Percentiles rank a stretch among this genome's conserved stretches.
Evolutionary conservation across 1,284 basidiomycete species (phyloP).

Genomic region (Leccinum insolens): DNA sequence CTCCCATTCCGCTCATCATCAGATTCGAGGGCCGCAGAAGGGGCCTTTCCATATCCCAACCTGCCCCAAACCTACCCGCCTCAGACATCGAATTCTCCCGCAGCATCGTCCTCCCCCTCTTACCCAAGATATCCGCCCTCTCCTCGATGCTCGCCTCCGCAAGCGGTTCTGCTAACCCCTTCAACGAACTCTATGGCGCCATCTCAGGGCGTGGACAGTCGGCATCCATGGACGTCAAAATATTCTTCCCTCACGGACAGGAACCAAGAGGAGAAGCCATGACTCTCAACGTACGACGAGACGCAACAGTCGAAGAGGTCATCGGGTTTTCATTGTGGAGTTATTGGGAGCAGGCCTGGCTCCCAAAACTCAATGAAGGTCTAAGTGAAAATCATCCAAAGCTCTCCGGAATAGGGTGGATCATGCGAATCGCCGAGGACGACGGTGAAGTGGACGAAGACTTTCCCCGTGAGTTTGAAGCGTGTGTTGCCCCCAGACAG

Average conservation of each 20-base stretch:
- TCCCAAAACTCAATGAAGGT: conserved; percentile 75
- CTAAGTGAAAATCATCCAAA: conserved; percentile 59
- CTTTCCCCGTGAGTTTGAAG: conserved; percentile 78
- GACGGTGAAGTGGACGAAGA: conserved; percentile 99
- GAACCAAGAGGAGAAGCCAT: conserved; percentile 62
- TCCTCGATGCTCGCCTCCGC: conserved; percentile 68
- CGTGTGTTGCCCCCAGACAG: not conserved
- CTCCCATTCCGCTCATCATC: conserved; percentile 15
- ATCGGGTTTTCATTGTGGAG: conserved; percentile 91
- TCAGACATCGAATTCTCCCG: conserved; percentile 53
- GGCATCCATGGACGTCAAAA: conserved; percentile 66
- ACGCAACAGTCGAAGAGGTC: conserved; percentile 94
- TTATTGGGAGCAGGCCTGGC: conserved; percentile 88
- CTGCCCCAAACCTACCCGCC: conserved; percentile 22
- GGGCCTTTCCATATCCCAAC: conserved; percentile 30
- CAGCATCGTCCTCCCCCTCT: conserved; percentile 48
- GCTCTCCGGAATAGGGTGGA: conserved; percentile 87
- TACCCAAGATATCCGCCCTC: conserved; percentile 57
- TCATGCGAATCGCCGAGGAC: conserved; percentile 94
- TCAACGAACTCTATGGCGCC: conserved; percentile 78
- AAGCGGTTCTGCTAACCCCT: conserved; percentile 71
- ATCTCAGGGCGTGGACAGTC: conserved; percentile 75
- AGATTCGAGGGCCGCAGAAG: conserved; percentile 29
- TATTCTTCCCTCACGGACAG: conserved; percentile 88
- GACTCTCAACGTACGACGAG: conserved; percentile 77